Conservation (phyloP, 352 stramenopile species). For the Thraustochytrium striatum region DNA sequence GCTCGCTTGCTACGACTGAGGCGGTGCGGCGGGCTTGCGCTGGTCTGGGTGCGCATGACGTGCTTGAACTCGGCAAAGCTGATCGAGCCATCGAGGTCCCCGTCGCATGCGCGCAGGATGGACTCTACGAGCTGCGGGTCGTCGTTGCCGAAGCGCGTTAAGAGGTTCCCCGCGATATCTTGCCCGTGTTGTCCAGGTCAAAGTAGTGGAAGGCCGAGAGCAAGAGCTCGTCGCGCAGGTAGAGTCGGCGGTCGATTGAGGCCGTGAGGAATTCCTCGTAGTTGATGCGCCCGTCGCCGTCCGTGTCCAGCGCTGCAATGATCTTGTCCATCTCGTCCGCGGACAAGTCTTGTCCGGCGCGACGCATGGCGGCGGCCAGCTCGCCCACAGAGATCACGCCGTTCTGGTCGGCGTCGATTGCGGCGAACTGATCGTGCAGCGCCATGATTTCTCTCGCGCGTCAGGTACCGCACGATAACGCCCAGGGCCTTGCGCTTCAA, state of each 20-base stretch:
- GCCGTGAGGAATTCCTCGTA: slow-evolving; percentile 61
- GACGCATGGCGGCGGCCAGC: slow-evolving; percentile 28
- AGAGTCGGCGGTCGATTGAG: slow-evolving; percentile 43
- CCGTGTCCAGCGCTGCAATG: slow-evolving; percentile 7
- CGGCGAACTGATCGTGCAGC: slow-evolving; percentile 45
- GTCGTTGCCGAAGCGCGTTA: not conserved
- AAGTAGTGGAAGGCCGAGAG: slow-evolving; percentile 43
- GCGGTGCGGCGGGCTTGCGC: no score
- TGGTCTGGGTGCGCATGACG: no score
- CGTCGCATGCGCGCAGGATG: slow-evolving; percentile 17
- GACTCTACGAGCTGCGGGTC: slow-evolving; percentile 5
- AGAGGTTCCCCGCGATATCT: slow-evolving; percentile 27
- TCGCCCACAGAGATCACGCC: slow-evolving; percentile 33
- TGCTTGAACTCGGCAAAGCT: slow-evolving; percentile 32
- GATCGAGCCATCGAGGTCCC: not conserved
- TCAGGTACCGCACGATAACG: slow-evolving; percentile 45
- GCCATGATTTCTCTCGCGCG: slow-evolving; percentile 35
- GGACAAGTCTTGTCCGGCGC: slow-evolving; percentile 5
- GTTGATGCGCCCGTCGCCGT: slow-evolving; percentile 52
- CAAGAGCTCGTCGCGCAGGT: slow-evolving; percentile 44
- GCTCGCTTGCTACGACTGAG: no score
- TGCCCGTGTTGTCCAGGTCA: slow-evolving; percentile 16
- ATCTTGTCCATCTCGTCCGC: slow-evolving; percentile 25
- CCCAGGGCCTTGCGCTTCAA: slow-evolving; percentile 36
- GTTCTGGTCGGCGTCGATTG: slow-evolving; percentile 46